These are phyloP conservation scores for Curvularia hawaiiensis DNA, from an alignment of 2,329 filamentous ascomycete genomes.

Conservation along the genomic window DNA sequence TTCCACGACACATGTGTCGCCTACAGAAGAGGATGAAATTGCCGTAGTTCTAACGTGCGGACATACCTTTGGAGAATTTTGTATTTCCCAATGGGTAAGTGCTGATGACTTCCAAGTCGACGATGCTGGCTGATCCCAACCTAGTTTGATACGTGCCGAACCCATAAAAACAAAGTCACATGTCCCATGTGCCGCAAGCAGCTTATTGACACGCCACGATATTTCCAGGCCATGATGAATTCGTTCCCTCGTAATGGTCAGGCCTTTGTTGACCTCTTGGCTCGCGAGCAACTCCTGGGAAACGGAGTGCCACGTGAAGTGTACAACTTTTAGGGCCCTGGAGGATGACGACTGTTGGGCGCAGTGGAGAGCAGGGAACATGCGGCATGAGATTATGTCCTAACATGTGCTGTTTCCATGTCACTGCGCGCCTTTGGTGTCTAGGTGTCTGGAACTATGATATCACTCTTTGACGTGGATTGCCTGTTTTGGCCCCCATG, in stretches of 20 bases:
- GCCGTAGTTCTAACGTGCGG: slow-evolving; percentile 44
- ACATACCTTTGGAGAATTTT: slow-evolving; percentile 44
- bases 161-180: slow-evolving; percentile 45
- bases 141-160: slow-evolving; percentile 38
- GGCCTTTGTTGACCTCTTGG: slow-evolving; percentile 25
- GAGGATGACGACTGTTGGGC: background rate
- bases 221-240: slow-evolving; percentile 16
- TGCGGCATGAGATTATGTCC: background rate
- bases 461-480: slow-evolving; percentile 23
- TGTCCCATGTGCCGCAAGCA: slow-evolving; percentile 47
- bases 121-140: slow-evolving; percentile 3
- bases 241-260: slow-evolving; percentile 15
- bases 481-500: slow-evolving; percentile 9
- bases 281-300: slow-evolving; percentile 24
- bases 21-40: slow-evolving; percentile 40
- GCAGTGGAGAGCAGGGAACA: background rate
- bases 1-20: slow-evolving; percentile 30
- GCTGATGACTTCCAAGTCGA: background rate
- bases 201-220: slow-evolving; percentile 33
- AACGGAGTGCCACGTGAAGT: slow-evolving; percentile 29
- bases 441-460: slow-evolving; percentile 13
- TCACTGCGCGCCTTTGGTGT: background rate
- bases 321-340: slow-evolving; percentile 9
- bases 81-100: slow-evolving; percentile 42
- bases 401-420: background rate